A percentile compares a stretch with the other conserved stretches of the same genome.
phyloP scores from a whole-genome alignment of 208 protist genomes.

The Wallacemonas collosoma region DNA sequence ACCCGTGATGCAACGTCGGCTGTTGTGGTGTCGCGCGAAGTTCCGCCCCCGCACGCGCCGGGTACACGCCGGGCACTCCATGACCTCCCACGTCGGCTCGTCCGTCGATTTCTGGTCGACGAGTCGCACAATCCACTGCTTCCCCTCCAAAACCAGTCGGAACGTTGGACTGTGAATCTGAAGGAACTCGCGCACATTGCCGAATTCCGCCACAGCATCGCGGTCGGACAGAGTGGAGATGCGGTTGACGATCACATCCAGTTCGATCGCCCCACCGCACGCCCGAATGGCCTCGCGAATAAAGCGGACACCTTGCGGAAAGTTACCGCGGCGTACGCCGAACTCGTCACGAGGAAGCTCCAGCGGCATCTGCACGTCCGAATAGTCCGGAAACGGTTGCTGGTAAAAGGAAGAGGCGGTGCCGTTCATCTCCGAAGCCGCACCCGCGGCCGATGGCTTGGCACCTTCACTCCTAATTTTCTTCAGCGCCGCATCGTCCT shows the following conservation, averaged over 20 bases:
- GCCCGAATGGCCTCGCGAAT: constrained; percentile 81
- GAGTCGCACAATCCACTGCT: constrained; percentile 83
- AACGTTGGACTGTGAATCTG: constrained; percentile 91
- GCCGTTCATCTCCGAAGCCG: background rate
- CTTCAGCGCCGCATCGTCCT: constrained; percentile 70
- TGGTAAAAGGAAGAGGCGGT: background rate
- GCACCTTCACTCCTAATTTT: constrained; percentile 39
- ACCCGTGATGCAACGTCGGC: constrained; percentile 77
- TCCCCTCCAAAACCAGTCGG: constrained; percentile 63
- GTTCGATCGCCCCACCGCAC: constrained; percentile 86
- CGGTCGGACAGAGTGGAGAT: constrained; percentile 77
- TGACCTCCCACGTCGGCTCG: constrained; percentile 79
- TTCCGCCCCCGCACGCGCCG: constrained; percentile 86
- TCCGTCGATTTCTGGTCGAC: constrained; percentile 26
- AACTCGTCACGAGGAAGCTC: constrained; percentile 91
- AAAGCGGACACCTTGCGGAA: constrained; percentile 88
- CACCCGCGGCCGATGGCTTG: background rate
- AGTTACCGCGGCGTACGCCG: constrained; percentile 89
- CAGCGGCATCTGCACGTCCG: constrained; percentile 85
- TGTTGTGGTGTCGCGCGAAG: constrained; percentile 84
- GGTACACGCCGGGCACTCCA: constrained; percentile 84
- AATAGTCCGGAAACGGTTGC: constrained; percentile 50
- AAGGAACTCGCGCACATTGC: constrained; percentile 90
- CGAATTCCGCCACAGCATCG: constrained; percentile 81
- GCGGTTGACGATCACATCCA: constrained; percentile 86